Evolutionary conservation across 2,329 filamentous ascomycete genomes (phyloP).

Genomic region (Aciculosporium take): DNA sequence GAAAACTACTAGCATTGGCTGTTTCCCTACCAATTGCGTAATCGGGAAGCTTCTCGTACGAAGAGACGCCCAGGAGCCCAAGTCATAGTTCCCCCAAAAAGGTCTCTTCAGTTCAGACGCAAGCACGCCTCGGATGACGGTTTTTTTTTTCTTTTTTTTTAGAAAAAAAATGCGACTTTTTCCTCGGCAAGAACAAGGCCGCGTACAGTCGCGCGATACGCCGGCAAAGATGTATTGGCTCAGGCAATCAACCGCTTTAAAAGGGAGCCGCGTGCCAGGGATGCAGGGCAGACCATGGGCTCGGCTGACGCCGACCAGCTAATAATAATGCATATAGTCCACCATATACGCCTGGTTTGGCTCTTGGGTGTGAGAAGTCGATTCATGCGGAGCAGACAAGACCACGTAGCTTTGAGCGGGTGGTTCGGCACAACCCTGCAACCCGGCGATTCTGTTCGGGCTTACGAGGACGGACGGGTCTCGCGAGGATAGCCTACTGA

Average conservation of each 20-base stretch:
- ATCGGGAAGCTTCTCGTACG: too few species aligned
- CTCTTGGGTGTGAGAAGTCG: neutral
- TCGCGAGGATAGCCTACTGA: neutral
- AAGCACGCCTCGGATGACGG: too few species aligned
- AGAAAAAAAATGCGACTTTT: neutral
- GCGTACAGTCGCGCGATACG: neutral
- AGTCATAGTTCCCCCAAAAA: too few species aligned
- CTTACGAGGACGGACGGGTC: neutral
- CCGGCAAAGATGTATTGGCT: neutral
- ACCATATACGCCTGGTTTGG: neutral
- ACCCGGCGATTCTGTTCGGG: neutral
- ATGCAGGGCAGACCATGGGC: neutral
- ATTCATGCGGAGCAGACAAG: neutral
- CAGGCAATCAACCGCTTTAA: neutral
- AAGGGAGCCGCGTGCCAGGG: neutral
- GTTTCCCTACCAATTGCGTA: too few species aligned
- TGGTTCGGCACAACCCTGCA: neutral
- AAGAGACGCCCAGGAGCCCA: too few species aligned
- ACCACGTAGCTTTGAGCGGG: neutral
- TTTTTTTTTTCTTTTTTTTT: too few species aligned
- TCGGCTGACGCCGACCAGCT: neutral
- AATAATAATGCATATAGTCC: neutral
- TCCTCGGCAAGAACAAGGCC: neutral
- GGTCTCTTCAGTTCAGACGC: too few species aligned
- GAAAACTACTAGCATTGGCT: too few species aligned